phyloP scores from a whole-genome alignment of 495 filamentous ascomycete species.

The Cairneyella variabilis region DNA sequence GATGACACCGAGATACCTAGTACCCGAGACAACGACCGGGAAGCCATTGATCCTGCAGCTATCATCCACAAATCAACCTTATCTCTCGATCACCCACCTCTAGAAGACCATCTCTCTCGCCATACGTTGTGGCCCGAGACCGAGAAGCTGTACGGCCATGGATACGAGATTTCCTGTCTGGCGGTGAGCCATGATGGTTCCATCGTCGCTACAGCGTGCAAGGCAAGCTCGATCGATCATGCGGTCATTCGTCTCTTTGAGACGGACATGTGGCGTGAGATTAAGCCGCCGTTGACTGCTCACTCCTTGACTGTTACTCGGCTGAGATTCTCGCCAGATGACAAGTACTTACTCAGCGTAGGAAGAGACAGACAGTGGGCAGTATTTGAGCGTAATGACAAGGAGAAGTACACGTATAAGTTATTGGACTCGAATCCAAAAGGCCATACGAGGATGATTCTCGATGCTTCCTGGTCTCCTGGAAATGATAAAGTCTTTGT shows the following conservation, averaged over 20 bases:
- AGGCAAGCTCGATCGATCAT: conserved; percentile 87
- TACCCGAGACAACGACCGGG: conserved; percentile 33
- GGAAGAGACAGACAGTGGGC: conserved; percentile 90
- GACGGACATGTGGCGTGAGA: conserved; percentile 78
- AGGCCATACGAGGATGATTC: conserved; percentile 86
- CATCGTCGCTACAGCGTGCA: conserved; percentile 88
- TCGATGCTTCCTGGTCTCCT: conserved; percentile 80
- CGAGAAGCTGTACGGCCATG: conserved; percentile 97
- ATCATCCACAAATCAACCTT: conserved; percentile 38
- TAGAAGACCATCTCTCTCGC: conserved; percentile 84
- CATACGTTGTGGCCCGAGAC: conserved; percentile 94
- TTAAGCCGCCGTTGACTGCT: conserved; percentile 73
- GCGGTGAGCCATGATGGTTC: conserved; percentile 70
- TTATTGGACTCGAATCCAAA: conserved; percentile 65
- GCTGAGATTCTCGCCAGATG: conserved; percentile 73
- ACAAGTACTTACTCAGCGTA: conserved; percentile 74
- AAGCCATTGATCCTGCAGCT: conserved; percentile 38
- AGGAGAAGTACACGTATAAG: conserved; percentile 42
- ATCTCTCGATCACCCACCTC: conserved; percentile 62
- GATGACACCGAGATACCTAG: conserved; percentile 36
- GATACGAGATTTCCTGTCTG: conserved; percentile 93
- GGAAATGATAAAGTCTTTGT: conserved; percentile 54
- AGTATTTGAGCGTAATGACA: conserved; percentile 52
- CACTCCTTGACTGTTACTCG: conserved; percentile 83
- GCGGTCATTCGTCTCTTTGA: conserved; percentile 91